Percentiles rank a stretch among this genome's conserved stretches.
phyloP scores from a whole-genome alignment of 805 yeast genomes.

The Lachancea dasiensis region DNA sequence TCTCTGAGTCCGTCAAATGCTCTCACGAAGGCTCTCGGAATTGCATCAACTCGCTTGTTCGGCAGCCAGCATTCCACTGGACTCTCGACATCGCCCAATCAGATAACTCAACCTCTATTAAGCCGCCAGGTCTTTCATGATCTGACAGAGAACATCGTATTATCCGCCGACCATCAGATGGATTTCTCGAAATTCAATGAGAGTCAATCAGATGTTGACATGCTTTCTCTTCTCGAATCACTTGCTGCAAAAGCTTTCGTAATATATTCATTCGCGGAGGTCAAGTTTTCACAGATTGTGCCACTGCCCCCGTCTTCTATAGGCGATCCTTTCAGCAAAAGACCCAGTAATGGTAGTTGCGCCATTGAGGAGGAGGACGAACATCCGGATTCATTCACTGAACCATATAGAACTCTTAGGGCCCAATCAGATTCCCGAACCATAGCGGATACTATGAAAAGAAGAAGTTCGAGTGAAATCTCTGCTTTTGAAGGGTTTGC shows the following conservation, averaged over 20 bases:
- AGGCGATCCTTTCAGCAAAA: conserved; percentile 15
- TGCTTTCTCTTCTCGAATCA: conserved; percentile 52
- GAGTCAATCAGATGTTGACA: conserved; percentile 32
- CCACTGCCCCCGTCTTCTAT: conserved; percentile 46
- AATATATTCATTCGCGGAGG: conserved; percentile 81
- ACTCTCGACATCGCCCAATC: conserved; percentile 23
- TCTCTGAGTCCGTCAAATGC: conserved; percentile 78
- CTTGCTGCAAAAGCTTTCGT: conserved; percentile 90
- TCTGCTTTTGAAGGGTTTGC: conserved; percentile 9
- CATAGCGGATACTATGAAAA: background rate
- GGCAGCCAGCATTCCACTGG: conserved; percentile 39
- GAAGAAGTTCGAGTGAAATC: conserved; percentile 4
- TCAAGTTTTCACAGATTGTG: conserved; percentile 76
- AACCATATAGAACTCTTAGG: background rate
- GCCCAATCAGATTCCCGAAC: background rate
- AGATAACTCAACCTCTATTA: conserved; percentile 15
- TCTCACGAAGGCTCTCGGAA: conserved; percentile 75
- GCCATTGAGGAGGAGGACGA: conserved; percentile 36
- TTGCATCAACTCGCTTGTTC: conserved; percentile 83
- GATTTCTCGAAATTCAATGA: conserved; percentile 15
- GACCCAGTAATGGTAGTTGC: conserved; percentile 28
- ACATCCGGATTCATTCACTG: conserved; percentile 9
- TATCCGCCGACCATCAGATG: conserved; percentile 22
- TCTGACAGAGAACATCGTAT: conserved; percentile 28
- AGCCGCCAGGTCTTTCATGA: conserved; percentile 28